These are phyloP conservation scores for Bauhinia variegata DNA, from an alignment of 306 rosid genomes.

Conservation along the genomic window DNA sequence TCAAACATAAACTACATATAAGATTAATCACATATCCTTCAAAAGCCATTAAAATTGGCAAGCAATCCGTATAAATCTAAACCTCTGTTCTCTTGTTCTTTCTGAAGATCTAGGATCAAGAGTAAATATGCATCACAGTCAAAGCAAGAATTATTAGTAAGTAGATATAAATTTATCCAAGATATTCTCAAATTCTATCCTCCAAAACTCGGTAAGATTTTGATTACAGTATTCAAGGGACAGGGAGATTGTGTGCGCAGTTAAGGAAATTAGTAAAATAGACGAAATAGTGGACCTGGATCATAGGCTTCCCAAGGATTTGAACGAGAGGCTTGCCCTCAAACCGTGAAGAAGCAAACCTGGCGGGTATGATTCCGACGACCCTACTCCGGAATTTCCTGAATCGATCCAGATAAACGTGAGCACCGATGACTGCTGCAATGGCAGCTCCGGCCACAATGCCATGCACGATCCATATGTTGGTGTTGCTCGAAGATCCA, in stretches of 20 bases:
- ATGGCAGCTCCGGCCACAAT: constrained; percentile 71
- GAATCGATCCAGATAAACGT: constrained; percentile 53
- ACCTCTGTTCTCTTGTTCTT: constrained; percentile 9
- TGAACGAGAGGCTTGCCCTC: constrained; percentile 84
- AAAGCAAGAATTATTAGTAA: neutral
- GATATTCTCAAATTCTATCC: no score
- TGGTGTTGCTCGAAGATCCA: constrained; percentile 55
- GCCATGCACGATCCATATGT: constrained; percentile 77
- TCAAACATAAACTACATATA: neutral
- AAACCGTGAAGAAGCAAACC: constrained; percentile 84
- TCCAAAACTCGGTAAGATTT: no score
- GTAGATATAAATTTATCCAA: neutral
- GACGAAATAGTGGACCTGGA: constrained; percentile 57
- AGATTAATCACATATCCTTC: neutral
- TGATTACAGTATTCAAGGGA: neutral
- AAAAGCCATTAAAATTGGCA: neutral
- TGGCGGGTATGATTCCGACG: constrained; percentile 90
- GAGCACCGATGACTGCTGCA: constrained; percentile 80
- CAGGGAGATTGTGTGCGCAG: no score
- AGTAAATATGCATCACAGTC: neutral
- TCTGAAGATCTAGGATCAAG: neutral
- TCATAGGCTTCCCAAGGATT: constrained; percentile 98
- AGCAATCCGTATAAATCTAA: neutral
- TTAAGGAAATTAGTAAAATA: no score
- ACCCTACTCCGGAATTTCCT: constrained; percentile 82